phyloP scores from a whole-genome alignment of 108 stramenopile species.

The Cylindrotheca closterium region DNA sequence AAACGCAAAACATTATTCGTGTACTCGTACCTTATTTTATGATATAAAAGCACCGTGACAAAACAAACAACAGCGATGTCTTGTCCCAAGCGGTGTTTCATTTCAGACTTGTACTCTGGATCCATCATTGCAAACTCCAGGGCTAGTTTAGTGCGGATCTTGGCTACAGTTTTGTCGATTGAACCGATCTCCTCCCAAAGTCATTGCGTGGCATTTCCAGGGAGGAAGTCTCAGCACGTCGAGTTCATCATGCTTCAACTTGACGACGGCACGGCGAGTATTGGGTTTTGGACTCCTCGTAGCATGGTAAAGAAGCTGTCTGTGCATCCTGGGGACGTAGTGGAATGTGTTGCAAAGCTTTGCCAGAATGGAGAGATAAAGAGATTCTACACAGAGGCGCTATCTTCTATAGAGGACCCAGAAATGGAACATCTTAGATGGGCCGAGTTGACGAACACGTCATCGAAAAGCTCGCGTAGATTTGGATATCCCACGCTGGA shows the following conservation, averaged over 20 bases:
- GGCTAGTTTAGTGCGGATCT: not conserved
- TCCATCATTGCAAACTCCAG: constrained; percentile 10
- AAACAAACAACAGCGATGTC: too few species aligned
- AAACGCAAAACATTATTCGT: too few species aligned
- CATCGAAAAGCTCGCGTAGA: not conserved
- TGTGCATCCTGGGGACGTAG: not conserved
- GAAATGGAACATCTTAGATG: constrained; percentile 22
- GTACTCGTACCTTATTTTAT: too few species aligned
- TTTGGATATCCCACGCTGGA: constrained; percentile 22
- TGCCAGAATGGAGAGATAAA: constrained; percentile 8
- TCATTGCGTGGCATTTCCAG: not conserved
- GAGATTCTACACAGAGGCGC: constrained; percentile 15
- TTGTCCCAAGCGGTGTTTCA: constrained; percentile 7
- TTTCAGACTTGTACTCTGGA: constrained; percentile 1
- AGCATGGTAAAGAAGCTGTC: constrained; percentile 9
- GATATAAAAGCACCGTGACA: too few species aligned
- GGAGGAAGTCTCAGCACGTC: not conserved
- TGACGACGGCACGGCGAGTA: constrained; percentile 12
- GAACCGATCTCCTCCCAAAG: not conserved
- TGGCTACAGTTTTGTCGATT: not conserved
- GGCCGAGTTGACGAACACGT: constrained; percentile 17
- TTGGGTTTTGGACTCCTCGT: constrained; percentile 3
- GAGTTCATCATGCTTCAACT: not conserved
- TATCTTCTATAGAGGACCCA: constrained; percentile 8
- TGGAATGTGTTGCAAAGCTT: constrained; percentile 23